phyloP scores from a whole-genome alignment of 306 rosid species.

The Astragalus membranaceus region DNA sequence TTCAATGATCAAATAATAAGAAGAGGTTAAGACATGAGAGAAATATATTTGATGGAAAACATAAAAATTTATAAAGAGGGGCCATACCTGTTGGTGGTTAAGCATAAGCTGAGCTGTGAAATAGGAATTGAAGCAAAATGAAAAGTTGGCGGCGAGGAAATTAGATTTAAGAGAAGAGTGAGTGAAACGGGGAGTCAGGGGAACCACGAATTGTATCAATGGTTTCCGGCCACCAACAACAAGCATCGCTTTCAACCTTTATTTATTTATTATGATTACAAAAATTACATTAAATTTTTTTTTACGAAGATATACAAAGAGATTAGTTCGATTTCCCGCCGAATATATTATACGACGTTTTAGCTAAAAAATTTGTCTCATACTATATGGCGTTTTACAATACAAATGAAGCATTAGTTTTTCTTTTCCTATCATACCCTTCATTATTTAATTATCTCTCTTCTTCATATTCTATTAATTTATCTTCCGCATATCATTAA shows the following conservation, averaged over 20 bases:
- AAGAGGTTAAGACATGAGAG: not conserved
- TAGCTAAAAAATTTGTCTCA: too few species aligned
- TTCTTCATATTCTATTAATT: too few species aligned
- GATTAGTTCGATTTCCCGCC: too few species aligned
- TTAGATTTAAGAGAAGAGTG: not conserved
- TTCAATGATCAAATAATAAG: conserved; percentile 16
- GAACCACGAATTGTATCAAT: conserved; percentile 34
- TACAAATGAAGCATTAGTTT: too few species aligned
- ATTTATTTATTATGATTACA: not conserved
- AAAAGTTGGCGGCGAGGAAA: not conserved
- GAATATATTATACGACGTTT: too few species aligned
- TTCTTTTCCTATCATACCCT: too few species aligned
- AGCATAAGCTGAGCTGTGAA: not conserved
- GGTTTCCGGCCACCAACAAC: conserved; percentile 18
- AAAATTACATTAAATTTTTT: too few species aligned
- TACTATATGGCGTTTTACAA: too few species aligned
- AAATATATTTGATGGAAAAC: not conserved
- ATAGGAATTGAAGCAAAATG: not conserved
- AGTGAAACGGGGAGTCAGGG: conserved; percentile 11
- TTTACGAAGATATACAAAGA: too few species aligned
- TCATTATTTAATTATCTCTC: too few species aligned
- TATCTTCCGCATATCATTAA: too few species aligned
- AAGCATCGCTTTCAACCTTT: conserved; percentile 29
- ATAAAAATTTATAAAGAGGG: not conserved
- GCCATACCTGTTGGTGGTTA: conserved; percentile 16